Evolutionary conservation across 2,329 filamentous ascomycete genomes (phyloP).

Genomic region (Arachnomyces sp.): DNA sequence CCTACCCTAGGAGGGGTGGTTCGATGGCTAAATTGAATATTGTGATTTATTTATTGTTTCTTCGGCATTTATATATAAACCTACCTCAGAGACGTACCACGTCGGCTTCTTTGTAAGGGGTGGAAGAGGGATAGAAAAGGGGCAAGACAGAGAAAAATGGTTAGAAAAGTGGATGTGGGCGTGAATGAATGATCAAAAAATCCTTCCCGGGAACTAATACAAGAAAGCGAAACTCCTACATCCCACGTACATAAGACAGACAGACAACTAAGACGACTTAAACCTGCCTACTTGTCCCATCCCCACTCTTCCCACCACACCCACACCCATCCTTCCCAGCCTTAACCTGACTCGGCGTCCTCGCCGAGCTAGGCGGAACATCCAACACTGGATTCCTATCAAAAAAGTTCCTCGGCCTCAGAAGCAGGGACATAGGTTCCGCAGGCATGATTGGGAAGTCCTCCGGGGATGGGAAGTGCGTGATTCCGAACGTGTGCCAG

Average conservation of each 20-base stretch:
- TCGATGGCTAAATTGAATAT: too few species aligned
- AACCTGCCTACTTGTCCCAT: slow-evolving; percentile 32
- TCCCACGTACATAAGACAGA: too few species aligned
- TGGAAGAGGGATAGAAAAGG: not conserved
- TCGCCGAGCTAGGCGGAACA: slow-evolving; percentile 66
- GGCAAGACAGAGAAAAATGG: too few species aligned
- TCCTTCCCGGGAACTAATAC: too few species aligned
- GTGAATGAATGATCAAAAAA: too few species aligned
- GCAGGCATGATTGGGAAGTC: slow-evolving; percentile 90
- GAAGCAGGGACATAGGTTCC: slow-evolving; percentile 71
- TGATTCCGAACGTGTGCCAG: slow-evolving; percentile 90
- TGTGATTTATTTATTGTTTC: too few species aligned
- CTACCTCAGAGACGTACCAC: too few species aligned
- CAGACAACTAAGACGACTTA: slow-evolving; percentile 11
- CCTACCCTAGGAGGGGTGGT: too few species aligned
- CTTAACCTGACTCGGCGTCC: slow-evolving; percentile 59
- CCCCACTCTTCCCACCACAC: slow-evolving; percentile 24
- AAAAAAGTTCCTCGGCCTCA: slow-evolving; percentile 79
- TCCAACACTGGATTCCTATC: slow-evolving; percentile 68
- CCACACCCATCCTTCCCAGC: slow-evolving; percentile 31
- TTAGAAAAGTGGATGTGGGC: too few species aligned
- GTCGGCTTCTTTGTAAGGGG: too few species aligned
- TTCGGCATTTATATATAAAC: too few species aligned
- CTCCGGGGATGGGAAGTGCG: slow-evolving; percentile 80
- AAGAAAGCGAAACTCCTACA: too few species aligned